Evolutionary conservation across 306 rosid species (phyloP).

Genomic region (Ormosia emarginata): DNA sequence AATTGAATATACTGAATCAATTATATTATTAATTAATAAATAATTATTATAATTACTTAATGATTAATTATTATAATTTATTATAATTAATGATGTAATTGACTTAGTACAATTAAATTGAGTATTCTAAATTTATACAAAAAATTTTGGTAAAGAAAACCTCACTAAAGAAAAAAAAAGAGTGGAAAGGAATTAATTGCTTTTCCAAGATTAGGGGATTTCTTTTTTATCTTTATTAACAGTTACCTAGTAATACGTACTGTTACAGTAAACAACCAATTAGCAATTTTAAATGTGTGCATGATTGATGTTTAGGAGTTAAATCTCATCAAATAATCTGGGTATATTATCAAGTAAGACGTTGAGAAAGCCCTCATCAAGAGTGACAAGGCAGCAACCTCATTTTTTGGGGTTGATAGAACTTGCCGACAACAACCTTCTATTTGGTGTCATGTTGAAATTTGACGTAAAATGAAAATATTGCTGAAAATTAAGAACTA

Average conservation of each 20-base stretch:
- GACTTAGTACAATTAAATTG: no score
- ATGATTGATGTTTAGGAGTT: neutral
- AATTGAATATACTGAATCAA: no score
- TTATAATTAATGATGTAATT: no score
- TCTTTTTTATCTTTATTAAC: neutral
- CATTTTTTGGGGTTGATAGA: neutral
- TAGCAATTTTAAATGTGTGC: neutral
- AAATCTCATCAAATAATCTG: neutral
- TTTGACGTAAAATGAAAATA: neutral
- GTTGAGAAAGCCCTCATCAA: neutral
- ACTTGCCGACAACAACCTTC: neutral
- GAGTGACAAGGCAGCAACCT: slow-evolving; percentile 6
- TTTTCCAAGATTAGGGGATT: neutral
- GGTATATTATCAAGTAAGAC: neutral
- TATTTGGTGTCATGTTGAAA: slow-evolving; percentile 11
- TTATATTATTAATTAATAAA: no score
- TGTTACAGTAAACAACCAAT: neutral
- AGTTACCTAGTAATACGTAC: no score
- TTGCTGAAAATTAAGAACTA: neutral
- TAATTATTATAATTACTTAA: no score
- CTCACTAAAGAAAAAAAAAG: neutral
- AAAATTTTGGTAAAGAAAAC: no score
- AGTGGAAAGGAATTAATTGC: neutral
- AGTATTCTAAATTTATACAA: no score
- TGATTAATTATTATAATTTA: no score